Evolutionary conservation across 2,329 filamentous ascomycete species (phyloP), one percentile per base, ranked within the genome.

Genomic region (Penicillium janthinellum): DNA sequence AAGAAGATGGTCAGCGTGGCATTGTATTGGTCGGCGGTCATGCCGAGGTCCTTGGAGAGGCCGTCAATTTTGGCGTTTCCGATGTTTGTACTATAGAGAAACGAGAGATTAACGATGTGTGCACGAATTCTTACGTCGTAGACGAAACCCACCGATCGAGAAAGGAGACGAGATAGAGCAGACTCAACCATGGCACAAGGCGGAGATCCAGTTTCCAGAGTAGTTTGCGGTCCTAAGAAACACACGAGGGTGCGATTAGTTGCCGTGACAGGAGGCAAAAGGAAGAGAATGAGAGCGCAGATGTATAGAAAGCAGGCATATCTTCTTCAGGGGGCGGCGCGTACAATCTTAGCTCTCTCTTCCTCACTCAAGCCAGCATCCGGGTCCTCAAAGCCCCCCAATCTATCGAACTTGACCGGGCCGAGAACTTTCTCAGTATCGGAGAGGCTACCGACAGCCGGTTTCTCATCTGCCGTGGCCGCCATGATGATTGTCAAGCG

Each of bases 1-100:
- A 96, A 96, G 79, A 96, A 96, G 67, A 96, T 89, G 37, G 90
- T 91, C 7, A 96, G 81, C 0, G 88, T 85, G 22, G 84, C 81
- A 73, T 93, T 93, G 78, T 92, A 96, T 70, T 90, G 81, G 5
- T 81, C 76, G 2, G 83, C 81, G 0, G 82, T 82, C 80, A 94
- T 85, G 35, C 83, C 65, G 6, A 95, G 78, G 58, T 90, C 86
- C 11, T 81, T 70, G 56, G 82, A 74, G 2, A 87, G 73, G 14
- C 84, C 83, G n/a, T 81, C 84, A 22, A 87, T 79, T 68, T 84
- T 85, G 2, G 85, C 91, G 76, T 83, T 95, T 47, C 90, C 90
- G 60, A 93, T 90, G 68, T 95, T 94, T 28, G 91, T 92, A 17
- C 72, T 72, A 41, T 6, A n/a, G 14, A 52, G n/a, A 14, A 4